phyloP scores from a whole-genome alignment of 768 basidiomycete species.

The Steccherinum ochraceum region DNA sequence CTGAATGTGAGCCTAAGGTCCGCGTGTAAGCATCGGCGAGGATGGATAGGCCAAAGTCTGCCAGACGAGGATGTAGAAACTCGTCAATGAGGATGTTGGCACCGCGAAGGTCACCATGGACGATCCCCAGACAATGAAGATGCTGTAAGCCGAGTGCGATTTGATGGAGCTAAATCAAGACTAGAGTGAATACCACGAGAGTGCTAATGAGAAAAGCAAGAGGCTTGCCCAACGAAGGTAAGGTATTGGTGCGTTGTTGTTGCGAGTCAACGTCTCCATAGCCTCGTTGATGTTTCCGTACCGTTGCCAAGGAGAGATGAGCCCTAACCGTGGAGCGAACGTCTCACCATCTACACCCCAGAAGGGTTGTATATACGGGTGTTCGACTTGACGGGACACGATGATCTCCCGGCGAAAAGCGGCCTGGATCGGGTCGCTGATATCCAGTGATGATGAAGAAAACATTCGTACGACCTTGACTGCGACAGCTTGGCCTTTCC shows the following conservation, averaged over 20 bases:
- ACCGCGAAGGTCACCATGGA: conserved; percentile 8
- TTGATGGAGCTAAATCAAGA: background rate
- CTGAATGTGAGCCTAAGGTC: background rate
- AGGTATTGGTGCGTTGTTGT: background rate
- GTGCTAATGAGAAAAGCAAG: background rate
- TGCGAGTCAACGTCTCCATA: background rate
- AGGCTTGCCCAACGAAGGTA: background rate
- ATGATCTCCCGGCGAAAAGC: background rate
- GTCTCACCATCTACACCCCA: background rate
- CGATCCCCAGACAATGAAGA: conserved; percentile 2
- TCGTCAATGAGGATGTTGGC: conserved; percentile 7
- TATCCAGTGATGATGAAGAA: background rate
- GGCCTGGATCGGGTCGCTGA: background rate
- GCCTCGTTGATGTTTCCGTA: conserved; percentile 1
- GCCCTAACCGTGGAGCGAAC: background rate
- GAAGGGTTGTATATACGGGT: background rate
- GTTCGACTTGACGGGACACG: background rate
- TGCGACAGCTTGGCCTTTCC: background rate
- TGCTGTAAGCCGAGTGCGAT: conserved; percentile 4
- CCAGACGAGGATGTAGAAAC: background rate
- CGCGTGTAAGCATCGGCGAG: background rate
- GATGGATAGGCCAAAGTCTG: conserved; percentile 7
- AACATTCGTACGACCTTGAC: background rate
- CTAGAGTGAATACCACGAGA: background rate
- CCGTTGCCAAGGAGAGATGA: background rate